Percentiles rank a stretch among this genome's conserved stretches.
These are phyloP conservation scores for Paxillus rubicundulus DNA, from an alignment of 768 basidiomycete species.

Conservation along the genomic window DNA sequence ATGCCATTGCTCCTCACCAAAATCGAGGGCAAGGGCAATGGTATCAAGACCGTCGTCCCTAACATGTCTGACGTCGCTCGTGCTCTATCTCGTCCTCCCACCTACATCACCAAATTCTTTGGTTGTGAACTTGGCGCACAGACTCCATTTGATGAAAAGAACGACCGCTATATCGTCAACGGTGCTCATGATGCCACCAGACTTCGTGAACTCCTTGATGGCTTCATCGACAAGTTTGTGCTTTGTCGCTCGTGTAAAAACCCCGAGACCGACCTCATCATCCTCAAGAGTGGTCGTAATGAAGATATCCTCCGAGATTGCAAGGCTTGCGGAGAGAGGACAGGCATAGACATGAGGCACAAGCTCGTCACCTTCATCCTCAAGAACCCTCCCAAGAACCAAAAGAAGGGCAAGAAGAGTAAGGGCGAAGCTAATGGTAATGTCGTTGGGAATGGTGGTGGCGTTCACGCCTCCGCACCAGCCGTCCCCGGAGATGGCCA, in stretches of 20 bases:
- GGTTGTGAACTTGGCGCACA: constrained; percentile 98
- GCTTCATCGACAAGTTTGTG: constrained; percentile 98
- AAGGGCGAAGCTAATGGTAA: constrained; percentile 57
- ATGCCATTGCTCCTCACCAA: constrained; percentile 96
- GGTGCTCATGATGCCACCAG: constrained; percentile 91
- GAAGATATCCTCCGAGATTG: constrained; percentile 95
- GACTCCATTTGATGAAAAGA: constrained; percentile 93
- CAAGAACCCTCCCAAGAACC: constrained; percentile 93
- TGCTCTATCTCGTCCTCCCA: constrained; percentile 90
- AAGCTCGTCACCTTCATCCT: constrained; percentile 95
- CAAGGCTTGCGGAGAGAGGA: constrained; percentile 96
- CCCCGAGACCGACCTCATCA: constrained; percentile 93
- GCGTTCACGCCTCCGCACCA: constrained; percentile 38
- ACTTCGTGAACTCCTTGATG: constrained; percentile 92
- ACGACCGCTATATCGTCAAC: constrained; percentile 98
- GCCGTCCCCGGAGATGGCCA: constrained; percentile 40
- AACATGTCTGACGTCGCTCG: constrained; percentile 99
- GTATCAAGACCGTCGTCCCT: constrained; percentile 98
- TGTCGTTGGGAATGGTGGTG: constrained; percentile 47
- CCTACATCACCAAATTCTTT: constrained; percentile 99
- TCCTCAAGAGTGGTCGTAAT: constrained; percentile 74
- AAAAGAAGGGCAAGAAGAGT: constrained; percentile 61
- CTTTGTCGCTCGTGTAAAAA: constrained; percentile 98
- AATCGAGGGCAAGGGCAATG: constrained; percentile 99
- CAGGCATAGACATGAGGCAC: constrained; percentile 92